Evolutionary conservation across 208 protist genomes (phyloP), one percentile per base, ranked within the genome.

Genomic region (Trypanosoma avium): DNA sequence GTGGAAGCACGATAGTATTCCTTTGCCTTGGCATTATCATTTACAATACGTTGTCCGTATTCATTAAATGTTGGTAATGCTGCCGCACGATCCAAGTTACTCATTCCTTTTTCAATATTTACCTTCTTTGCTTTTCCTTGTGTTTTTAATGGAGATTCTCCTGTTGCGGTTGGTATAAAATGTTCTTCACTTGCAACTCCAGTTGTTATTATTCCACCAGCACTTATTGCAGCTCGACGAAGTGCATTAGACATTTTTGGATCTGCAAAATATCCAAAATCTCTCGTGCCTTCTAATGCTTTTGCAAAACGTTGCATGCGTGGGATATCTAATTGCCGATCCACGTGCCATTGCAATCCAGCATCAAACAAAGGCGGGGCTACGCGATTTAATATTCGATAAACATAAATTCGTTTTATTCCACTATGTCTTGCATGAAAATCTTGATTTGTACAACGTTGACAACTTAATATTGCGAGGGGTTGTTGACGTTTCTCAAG

Each of bases 371-470:
- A 68, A 22, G 90, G 90, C 3, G 90, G 90, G 0, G 90, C 90
- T 19, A 96, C 74, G 33, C 90, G 86, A 70, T 96, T 96, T n/a
- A 92, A 75, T 43, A 96, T 91, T 54, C 90, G 90, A 63, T 96
- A 96, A 53, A 82, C 82, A 75, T 96, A 96, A 24, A 94, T 75
- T 4, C 90, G 82, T 38, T 84, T 73, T 61, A 88, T 70, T 0
- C 81, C 87, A 38, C 66, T 73, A 62, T 93, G 84, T n/a, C 90
- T 85, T 19, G 90, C 90, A 67, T 96, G 90, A 48, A 93, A 96
- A 52, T 89, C 75, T 49, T 88, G 87, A 42, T 88, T 90, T 22
- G 48, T 61, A 73, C 89, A 93, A 21, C 69, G 85, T 33, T 88
- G 73, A 60, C 80, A 96, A 55, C 63, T 70, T 10, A 96, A 70